phyloP scores from a whole-genome alignment of 805 yeast genomes.

The Monosporozyma aquatica region DNA sequence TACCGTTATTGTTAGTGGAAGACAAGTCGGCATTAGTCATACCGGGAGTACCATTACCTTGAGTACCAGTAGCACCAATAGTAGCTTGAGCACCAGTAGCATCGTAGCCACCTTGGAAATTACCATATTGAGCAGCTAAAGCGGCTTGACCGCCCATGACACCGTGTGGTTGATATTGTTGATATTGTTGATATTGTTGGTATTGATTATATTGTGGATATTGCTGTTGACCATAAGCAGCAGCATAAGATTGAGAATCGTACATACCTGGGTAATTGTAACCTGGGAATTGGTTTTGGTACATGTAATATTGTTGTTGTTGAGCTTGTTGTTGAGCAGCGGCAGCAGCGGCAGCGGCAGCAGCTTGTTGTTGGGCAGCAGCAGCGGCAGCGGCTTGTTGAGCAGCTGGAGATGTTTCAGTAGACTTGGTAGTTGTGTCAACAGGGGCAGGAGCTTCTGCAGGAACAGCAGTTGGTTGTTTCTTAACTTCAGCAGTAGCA shows the following conservation, averaged over 20 bases:
- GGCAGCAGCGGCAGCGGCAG: constrained; percentile 15
- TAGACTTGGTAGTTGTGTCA: background rate
- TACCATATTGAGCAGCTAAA: constrained; percentile 3
- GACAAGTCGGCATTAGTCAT: constrained; percentile 16
- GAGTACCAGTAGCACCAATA: constrained; percentile 9
- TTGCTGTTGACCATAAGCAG: constrained; percentile 27
- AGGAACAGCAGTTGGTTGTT: constrained; percentile 1
- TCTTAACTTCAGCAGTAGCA: constrained; percentile 5
- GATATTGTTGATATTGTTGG: constrained; percentile 24
- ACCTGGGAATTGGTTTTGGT: constrained; percentile 32
- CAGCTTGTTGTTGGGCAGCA: constrained; percentile 13
- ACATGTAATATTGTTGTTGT: constrained; percentile 31
- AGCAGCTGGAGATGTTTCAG: constrained; percentile 6
- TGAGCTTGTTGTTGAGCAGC: constrained; percentile 15
- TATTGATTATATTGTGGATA: constrained; percentile 27
- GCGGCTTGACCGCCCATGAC: constrained; percentile 2
- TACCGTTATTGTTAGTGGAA: constrained; percentile 7
- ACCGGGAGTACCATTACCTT: constrained; percentile 17
- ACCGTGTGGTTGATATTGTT: constrained; percentile 8
- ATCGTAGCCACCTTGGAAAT: background rate
- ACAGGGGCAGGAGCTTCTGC: constrained; percentile 15
- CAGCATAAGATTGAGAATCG: constrained; percentile 23
- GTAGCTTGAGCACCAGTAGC: background rate
- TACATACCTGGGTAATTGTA: constrained; percentile 32
- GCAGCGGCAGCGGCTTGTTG: constrained; percentile 13